Evolutionary conservation across 805 yeast species (phyloP), one percentile per base, ranked within the genome.

Genomic region (Candida taoyuanica): DNA sequence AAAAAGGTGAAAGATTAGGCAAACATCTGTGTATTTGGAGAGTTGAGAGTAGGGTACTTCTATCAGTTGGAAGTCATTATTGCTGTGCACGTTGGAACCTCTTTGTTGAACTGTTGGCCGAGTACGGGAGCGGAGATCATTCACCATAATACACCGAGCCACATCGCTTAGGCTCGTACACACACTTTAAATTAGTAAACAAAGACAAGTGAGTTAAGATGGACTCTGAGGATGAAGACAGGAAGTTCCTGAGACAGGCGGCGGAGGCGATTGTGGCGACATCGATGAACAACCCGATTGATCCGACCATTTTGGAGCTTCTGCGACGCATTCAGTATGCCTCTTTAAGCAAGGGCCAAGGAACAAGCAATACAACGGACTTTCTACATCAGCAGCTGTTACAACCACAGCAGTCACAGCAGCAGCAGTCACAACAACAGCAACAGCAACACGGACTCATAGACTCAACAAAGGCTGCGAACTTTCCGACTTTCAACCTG

Each of bases 271-370:
- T 73, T 14, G 76, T 72, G 11, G 76, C 77, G 18, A 71, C 76
- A 0, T 68, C 73, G 3, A 67, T 68, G 43, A 59, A 63, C 40
- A 58, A 62, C 36, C 60, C 71, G 17, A 72, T 78, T 6, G 85
- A 78, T 53, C 85, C 85, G 5, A 77, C 85, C 0, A 75, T 78
- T 18, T 60, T 72, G 44, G 81, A 75, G 50, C 62, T 78, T n/a
- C 58, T 78, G 36, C 67, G 69, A 47, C 56, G 85, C 37, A 63
- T 78, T 30, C 83, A 78, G 50, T 78, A 78, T 48, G 75, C 76
- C 6, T 42, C 46, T 26, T 42, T 37, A 6, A 28, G 18, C 9
- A 28, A 28, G 18, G 12, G 26, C 17, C 13, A 7, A 12, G 15
- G 9, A 20, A 11, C 41, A 12, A 27, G 19, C 15, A 28, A 17